A percentile compares a stretch with the other conserved stretches of the same genome.
Evolutionary conservation across 306 rosid species (phyloP).

Genomic region (Citrullus mucosospermus): DNA sequence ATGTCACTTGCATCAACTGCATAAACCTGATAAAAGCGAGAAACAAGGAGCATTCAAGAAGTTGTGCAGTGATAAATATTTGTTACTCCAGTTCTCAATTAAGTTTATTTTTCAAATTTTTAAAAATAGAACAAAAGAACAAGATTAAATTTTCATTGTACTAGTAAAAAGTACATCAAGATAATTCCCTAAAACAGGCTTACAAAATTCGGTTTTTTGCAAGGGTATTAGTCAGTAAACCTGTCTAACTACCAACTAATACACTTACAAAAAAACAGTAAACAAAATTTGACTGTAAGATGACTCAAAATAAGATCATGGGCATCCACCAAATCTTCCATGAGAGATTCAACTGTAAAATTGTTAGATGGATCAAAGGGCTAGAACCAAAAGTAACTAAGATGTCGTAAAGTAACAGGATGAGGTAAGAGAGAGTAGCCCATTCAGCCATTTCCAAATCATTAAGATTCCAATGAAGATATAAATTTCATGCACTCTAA

Average conservation of each 20-base stretch:
- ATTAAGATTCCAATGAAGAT: too few relatives aligned
- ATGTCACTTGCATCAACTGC: constrained; percentile 98
- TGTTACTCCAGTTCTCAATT: neutral
- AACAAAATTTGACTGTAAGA: neutral
- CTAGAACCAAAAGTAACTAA: too few relatives aligned
- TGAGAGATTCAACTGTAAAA: too few relatives aligned
- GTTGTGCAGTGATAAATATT: neutral
- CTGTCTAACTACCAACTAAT: neutral
- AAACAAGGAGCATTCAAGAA: constrained; percentile 11
- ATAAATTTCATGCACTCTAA: too few relatives aligned
- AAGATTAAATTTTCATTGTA: neutral
- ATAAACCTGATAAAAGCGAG: constrained; percentile 47
- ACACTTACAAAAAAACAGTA: neutral
- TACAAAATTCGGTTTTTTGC: neutral
- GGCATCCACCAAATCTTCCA: too few relatives aligned
- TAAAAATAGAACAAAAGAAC: neutral
- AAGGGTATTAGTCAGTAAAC: too few relatives aligned
- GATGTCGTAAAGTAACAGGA: too few relatives aligned
- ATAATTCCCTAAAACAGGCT: neutral
- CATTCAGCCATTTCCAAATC: too few relatives aligned
- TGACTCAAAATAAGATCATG: too few relatives aligned
- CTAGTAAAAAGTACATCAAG: neutral
- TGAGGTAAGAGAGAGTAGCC: too few relatives aligned
- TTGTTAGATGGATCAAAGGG: too few relatives aligned
- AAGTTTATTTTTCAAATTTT: neutral